A percentile compares a stretch with the other conserved stretches of the same genome.
These are phyloP conservation scores for Mucor circinelloides DNA, from an alignment of 371 early-diverging fungal species.

Conservation along the genomic window DNA sequence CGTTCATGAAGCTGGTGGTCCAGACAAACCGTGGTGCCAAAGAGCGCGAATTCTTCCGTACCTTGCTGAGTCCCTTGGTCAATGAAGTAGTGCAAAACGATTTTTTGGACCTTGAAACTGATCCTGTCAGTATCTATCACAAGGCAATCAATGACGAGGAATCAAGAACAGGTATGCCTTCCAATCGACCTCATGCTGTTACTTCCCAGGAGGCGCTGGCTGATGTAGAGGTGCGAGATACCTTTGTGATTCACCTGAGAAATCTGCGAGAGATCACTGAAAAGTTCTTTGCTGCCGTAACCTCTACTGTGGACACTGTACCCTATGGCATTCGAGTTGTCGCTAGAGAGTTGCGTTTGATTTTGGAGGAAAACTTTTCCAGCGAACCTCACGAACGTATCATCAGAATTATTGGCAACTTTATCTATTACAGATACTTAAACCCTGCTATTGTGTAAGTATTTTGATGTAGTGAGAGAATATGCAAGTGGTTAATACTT, in stretches of 20 bases:
- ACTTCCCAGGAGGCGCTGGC: slow-evolving; percentile 81
- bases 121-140: slow-evolving; percentile 91
- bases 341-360: slow-evolving; percentile 82
- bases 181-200: slow-evolving; percentile 75
- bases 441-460: slow-evolving; percentile 96
- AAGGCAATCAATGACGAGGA: slow-evolving; percentile 89
- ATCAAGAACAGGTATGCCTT: slow-evolving; percentile 82
- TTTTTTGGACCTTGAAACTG: slow-evolving; percentile 86
- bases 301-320: slow-evolving; percentile 77
- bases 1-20: slow-evolving; percentile 93
- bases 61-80: slow-evolving; percentile 82
- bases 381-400: slow-evolving; percentile 78
- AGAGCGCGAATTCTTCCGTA: slow-evolving; percentile 90
- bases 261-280: slow-evolving; percentile 80
- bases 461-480: not conserved
- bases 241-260: slow-evolving; percentile 74
- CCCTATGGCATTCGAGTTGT: slow-evolving; percentile 97
- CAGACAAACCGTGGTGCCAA: slow-evolving; percentile 94
- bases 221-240: slow-evolving; percentile 84
- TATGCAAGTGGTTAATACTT: not conserved
- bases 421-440: slow-evolving; percentile 96
- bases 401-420: slow-evolving; percentile 86
- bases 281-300: slow-evolving; percentile 81
- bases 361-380: slow-evolving; percentile 82
- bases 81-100: slow-evolving; percentile 75